Base-by-base conservation (phyloP, 2,329 filamentous ascomycete genomes). In the Macrophomina phaseolina region DNA sequence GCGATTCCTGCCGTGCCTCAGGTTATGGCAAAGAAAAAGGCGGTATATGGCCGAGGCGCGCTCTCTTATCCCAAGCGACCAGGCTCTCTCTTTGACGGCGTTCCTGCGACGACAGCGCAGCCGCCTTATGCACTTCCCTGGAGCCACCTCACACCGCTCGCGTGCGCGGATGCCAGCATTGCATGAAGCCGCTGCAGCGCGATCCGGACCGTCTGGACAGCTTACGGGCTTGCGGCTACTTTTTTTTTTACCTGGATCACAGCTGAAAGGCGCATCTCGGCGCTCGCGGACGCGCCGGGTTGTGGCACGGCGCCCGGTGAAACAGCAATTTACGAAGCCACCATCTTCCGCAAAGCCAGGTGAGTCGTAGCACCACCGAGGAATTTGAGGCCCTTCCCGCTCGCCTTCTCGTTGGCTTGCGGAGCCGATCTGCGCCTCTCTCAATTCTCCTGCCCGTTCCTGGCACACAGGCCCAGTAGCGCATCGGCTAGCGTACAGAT, bases 61-160 rank as follows among this genome's bases (percentile, higher is more conserved):
- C 16, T 18, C 58, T 38, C n/a, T 46, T 23, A 48, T 49, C 11
- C 32, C 58, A 49, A 64, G 46, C 32, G 60, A 52, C 46, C 28
- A 46, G 60, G 36, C 55, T 45, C 18, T 5, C 28, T 42, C 28
- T 40, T 45, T 45, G 42, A 53, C 42, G 58, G 36, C 45, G 30
- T 14, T 23, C 52, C 45, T 49, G 58, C 45, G 58, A 38, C 58
- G 58, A 62, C 58, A 62, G 58, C 58, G 58, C 58, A 62, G 58
- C 58, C n/a, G 58, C 58, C 58, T 62, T 62, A 62, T 62, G 58
- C 58, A 62, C 58, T 23, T 40, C 45, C 45, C 42, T 23, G 42
- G 45, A 64, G 61, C 61, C 61, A 64, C 61, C 61, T 64, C 61
- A 64, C 61, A 64, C 61, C 61, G 61, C 61, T 53, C 61, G 61